Base-by-base conservation (phyloP, 1,284 basidiomycete genomes). In the Trichosporon asahii region DNA sequence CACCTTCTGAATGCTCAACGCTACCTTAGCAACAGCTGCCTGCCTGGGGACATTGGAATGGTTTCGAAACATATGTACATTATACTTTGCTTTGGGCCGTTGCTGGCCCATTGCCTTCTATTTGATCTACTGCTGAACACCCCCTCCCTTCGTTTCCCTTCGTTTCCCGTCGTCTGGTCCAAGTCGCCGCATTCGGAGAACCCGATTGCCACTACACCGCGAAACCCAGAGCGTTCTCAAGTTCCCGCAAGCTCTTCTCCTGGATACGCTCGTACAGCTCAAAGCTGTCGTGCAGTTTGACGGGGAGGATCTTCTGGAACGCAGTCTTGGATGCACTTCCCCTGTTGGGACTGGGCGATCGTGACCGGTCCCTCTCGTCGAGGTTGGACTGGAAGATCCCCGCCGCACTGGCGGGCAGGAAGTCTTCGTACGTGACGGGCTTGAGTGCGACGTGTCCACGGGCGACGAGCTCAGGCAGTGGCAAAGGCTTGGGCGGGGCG, bases 301-400 rank as follows among this genome's bases (percentile, higher is more conserved):
- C 33, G 7, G 75, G 76, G 4, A 79, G 67, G 53, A 72, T 67
- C 23, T 37, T 15, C 35, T 76, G 75, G 65, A 79, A 76, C 6
- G 67, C 70, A 9, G 37, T 46, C 27, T 66, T 66, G 6, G 49
- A 40, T 0, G 72, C 73, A 40, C 69, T 37, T 25, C 31, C 6
- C 23, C 63, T 63, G 3, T 37, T 33, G n/a, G 70, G 65, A 65
- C 72, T 68, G 67, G 65, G 31, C 46, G 68, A 64, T 35, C 72
- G 69, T 31, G 64, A 66, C 18, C 70, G 70, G 65, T 68, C 61
- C 31, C 64, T 65, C 53, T 77, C 75, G 49, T 76, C 79, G 12
- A 82, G 74, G 70, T 85, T 85, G 35, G 78, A 80, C 69, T 82
- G 81, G 75, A 85, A 85, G 68, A 85, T 85, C 11, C 84, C 84